phyloP scores from a whole-genome alignment of 495 filamentous ascomycete genomes.

The Hypomontagnella monticulosa region DNA sequence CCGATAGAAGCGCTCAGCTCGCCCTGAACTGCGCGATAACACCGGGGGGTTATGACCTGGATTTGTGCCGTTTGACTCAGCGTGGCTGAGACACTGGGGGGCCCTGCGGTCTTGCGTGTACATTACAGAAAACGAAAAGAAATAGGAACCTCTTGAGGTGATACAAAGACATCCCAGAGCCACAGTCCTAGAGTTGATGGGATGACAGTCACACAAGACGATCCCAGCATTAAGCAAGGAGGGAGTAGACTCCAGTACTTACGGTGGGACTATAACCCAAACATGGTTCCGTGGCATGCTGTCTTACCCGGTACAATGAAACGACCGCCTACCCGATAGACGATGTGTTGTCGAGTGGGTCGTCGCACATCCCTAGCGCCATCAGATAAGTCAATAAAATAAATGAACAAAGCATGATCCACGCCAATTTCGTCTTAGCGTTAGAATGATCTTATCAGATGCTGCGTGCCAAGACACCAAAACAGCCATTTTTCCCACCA shows the following conservation, averaged over 20 bases:
- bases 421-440: slow-evolving; percentile 23
- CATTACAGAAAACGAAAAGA: background rate
- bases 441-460: slow-evolving; percentile 49
- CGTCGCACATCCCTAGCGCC: slow-evolving; percentile 32
- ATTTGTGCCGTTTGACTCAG: slow-evolving; percentile 24
- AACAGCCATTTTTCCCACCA: slow-evolving; percentile 30
- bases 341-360: slow-evolving; percentile 33
- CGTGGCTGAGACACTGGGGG: slow-evolving; percentile 25
- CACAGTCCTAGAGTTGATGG: too few species aligned
- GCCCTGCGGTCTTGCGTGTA: slow-evolving; percentile 7
- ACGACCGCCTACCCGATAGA: slow-evolving; percentile 1
- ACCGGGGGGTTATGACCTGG: slow-evolving; percentile 6
- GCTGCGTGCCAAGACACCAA: slow-evolving; percentile 44
- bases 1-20: slow-evolving; percentile 28
- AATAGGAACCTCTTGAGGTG: background rate
- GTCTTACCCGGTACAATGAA: background rate
- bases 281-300: background rate
- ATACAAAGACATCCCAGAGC: background rate
- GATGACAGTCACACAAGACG: slow-evolving; percentile 12
- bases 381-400: slow-evolving; percentile 44
- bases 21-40: slow-evolving; percentile 20
- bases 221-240: background rate
- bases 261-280: slow-evolving; percentile 5
- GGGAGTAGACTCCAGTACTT: background rate
- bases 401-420: slow-evolving; percentile 22